Percentiles rank a stretch among this genome's conserved stretches.
Conservation (phyloP, 768 basidiomycete species). For the Mycena floridula region DNA sequence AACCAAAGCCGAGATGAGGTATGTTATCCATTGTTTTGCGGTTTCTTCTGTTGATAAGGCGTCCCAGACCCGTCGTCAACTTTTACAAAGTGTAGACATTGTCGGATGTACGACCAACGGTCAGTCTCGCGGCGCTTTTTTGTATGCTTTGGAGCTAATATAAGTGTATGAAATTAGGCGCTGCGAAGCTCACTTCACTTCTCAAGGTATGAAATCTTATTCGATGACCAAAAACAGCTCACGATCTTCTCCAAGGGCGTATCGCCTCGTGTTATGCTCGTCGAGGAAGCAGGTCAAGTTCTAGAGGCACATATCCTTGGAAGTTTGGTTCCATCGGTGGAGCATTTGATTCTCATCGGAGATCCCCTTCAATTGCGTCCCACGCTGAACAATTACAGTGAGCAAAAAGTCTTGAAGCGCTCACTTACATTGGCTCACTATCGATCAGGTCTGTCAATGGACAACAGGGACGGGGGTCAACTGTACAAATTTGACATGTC, state of each 20-base stretch:
- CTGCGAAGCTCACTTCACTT: slow-evolving; percentile 57
- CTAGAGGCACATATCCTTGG: slow-evolving; percentile 72
- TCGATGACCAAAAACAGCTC: background rate
- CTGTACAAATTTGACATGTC: slow-evolving; percentile 68
- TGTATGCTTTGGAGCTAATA: background rate
- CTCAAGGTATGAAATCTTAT: slow-evolving; percentile 35
- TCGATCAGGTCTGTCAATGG: slow-evolving; percentile 66
- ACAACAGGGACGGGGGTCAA: slow-evolving; percentile 46
- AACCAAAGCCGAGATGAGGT: slow-evolving; percentile 52
- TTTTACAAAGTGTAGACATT: slow-evolving; percentile 51
- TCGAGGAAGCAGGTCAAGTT: slow-evolving; percentile 82
- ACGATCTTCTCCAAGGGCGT: slow-evolving; percentile 35
- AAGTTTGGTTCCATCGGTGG: slow-evolving; percentile 54
- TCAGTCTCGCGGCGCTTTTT: too few species aligned
- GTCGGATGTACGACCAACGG: slow-evolving; percentile 78
- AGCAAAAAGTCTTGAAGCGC: slow-evolving; percentile 13
- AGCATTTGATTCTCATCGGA: slow-evolving; percentile 77
- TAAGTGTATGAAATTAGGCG: slow-evolving; percentile 34
- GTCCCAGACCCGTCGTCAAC: slow-evolving; percentile 44
- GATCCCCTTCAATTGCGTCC: slow-evolving; percentile 75
- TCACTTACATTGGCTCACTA: too few species aligned
- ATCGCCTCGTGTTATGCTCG: slow-evolving; percentile 54
- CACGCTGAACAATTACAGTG: slow-evolving; percentile 57
- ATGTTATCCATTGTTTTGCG: background rate
- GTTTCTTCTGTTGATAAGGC: background rate